These are phyloP conservation scores for Aureobasidium sp. DNA, from an alignment of 2,329 filamentous ascomycete genomes.

Conservation along the genomic window DNA sequence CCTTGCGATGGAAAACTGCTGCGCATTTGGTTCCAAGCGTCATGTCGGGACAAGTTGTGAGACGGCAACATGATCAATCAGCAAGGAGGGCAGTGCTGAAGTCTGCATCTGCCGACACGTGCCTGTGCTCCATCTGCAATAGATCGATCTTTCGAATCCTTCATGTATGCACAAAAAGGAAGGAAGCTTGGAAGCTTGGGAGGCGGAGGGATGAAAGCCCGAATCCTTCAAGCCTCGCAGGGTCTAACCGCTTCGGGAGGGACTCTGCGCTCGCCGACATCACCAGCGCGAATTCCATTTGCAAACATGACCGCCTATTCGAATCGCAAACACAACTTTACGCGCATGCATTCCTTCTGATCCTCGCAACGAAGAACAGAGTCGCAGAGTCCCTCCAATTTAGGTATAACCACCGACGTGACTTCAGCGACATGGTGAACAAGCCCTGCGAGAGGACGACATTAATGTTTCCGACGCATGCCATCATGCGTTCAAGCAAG, in stretches of 20 bases:
- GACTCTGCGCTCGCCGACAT: slow-evolving; percentile 9
- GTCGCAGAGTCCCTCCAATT: not conserved
- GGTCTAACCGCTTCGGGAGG: not conserved
- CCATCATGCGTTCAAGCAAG: not conserved
- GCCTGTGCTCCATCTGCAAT: not conserved
- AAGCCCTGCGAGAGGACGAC: not conserved
- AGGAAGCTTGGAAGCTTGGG: not conserved
- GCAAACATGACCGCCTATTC: not conserved
- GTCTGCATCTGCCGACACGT: not conserved
- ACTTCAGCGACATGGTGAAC: not conserved
- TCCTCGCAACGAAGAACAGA: not conserved
- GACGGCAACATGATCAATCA: not conserved
- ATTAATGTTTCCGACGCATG: not conserved
- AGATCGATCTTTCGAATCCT: not conserved
- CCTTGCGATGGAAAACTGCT: no score
- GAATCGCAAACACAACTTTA: not conserved
- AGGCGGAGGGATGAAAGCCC: not conserved
- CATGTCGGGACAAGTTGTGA: no score
- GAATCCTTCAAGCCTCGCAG: not conserved
- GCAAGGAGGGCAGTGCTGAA: not conserved
- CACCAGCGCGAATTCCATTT: not conserved
- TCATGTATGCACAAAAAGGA: not conserved
- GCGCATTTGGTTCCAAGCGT: no score
- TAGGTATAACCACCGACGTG: not conserved
- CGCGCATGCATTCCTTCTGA: not conserved